phyloP scores from a whole-genome alignment of 1,139 yeast species.

The Protomyces arabidopsidicola region DNA sequence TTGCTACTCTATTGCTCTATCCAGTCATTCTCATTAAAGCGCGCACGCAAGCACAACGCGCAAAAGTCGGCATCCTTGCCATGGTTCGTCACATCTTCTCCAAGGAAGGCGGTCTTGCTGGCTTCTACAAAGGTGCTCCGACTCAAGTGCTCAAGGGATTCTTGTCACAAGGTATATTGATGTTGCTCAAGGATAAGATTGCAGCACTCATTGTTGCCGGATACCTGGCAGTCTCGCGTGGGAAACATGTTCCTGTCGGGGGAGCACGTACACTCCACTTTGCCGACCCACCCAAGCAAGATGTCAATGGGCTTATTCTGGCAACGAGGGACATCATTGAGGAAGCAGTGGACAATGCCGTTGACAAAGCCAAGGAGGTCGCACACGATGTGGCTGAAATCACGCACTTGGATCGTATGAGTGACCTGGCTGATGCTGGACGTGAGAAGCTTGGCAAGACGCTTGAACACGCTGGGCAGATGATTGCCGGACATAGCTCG shows the following conservation, averaged over 20 bases:
- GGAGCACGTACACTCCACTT: not conserved
- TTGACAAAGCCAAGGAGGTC: slow-evolving; percentile 17
- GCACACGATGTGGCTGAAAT: slow-evolving; percentile 10
- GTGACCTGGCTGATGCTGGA: not conserved
- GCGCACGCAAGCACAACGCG: slow-evolving; percentile 57
- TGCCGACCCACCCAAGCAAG: slow-evolving; percentile 22
- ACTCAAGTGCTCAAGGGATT: slow-evolving; percentile 26
- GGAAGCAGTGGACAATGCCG: slow-evolving; percentile 18
- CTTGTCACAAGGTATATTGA: slow-evolving; percentile 24
- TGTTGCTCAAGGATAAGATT: slow-evolving; percentile 25
- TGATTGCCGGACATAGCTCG: not conserved
- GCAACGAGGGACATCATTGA: slow-evolving; percentile 21
- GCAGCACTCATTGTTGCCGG: slow-evolving; percentile 13
- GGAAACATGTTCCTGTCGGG: not conserved
- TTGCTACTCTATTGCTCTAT: slow-evolving; percentile 77
- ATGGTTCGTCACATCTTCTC: slow-evolving; percentile 13
- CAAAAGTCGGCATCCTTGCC: slow-evolving; percentile 4
- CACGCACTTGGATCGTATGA: not conserved
- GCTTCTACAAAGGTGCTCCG: slow-evolving; percentile 20
- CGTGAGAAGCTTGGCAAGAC: not conserved
- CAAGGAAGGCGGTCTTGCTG: slow-evolving; percentile 16
- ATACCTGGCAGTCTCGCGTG: slow-evolving; percentile 10
- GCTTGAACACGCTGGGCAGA: not conserved
- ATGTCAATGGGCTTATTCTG: slow-evolving; percentile 23
- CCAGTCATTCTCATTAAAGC: slow-evolving; percentile 83